Evolutionary conservation across 2,329 filamentous ascomycete species (phyloP), one percentile per base, ranked within the genome.

Genomic region (Scedosporium apiospermum): DNA sequence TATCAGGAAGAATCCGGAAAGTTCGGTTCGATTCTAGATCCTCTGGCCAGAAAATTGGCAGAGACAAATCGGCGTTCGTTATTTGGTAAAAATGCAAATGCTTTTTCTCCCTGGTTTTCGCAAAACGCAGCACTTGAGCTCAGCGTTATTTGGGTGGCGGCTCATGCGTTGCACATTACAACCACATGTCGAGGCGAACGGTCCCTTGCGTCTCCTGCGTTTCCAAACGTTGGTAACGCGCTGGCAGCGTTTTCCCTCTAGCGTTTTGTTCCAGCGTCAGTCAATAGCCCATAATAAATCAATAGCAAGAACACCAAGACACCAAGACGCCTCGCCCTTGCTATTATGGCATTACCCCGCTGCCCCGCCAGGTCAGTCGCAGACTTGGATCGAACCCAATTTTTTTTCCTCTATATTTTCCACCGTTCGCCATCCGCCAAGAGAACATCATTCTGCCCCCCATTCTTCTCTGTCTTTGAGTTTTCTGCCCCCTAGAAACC

Each of bases 321-420:
- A 51, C 14, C 14, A n/a, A 23, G 18, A 58, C 53, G 53, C 53
- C 53, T 57, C 55, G 55, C 41, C 55, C 34, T 18, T 30, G 23
- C 16, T 16, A n/a, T 23, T 12, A 18, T n/a, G 10, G 10, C 23
- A 49, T 30, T 41, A 61, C 59, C 59, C 59, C 59, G 59, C 59
- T 38, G 46, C 59, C 59, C 59, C 59, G 59, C 59, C 27, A 55
- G 26, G 27, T 9, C 46, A 51, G 46, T 51, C 21, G 46, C 46
- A 18, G n/a, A 23, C 21, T 21, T 44, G 16, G 21, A 49, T 18
- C 55, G 42, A 51, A 44, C 41, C 58, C 58, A 21, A 55, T 53
- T 61, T 61, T 60, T 49, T 53, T 30, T 46, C 34, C 46, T 53
- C 12, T 53, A n/a, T 18, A 21, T 18, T 49, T 27, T 59, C 42